Conservation (phyloP, 371 early-diverging fungal genomes). For the Chytridium lagenaria region DNA sequence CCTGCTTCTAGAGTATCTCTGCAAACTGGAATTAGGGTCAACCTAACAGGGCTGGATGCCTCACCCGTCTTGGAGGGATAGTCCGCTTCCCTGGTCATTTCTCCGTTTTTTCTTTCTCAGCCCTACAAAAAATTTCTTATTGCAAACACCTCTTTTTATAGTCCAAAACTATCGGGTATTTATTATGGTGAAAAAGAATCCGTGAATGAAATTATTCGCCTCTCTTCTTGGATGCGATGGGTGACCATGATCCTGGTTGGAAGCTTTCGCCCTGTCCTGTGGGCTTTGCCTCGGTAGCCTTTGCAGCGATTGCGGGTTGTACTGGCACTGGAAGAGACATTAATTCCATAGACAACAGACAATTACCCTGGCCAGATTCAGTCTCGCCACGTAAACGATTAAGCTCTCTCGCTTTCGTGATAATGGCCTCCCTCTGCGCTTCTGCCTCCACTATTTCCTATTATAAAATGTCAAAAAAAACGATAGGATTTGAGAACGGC, state of each 20-base stretch:
- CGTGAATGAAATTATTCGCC: background rate
- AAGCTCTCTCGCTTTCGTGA: slow-evolving; percentile 24
- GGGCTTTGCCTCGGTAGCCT: slow-evolving; percentile 17
- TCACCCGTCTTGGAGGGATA: too few species aligned
- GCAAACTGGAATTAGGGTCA: too few species aligned
- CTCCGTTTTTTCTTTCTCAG: background rate
- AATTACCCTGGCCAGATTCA: background rate
- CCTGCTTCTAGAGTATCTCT: background rate
- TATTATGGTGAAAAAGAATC: too few species aligned
- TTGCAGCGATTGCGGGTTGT: background rate
- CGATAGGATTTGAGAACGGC: background rate
- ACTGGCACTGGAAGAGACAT: too few species aligned
- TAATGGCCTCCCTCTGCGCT: slow-evolving; percentile 12
- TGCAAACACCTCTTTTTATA: too few species aligned
- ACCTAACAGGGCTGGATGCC: too few species aligned
- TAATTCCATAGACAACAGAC: too few species aligned
- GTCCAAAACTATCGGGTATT: too few species aligned
- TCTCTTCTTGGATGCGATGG: slow-evolving; percentile 1
- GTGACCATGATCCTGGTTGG: slow-evolving; percentile 38
- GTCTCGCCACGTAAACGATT: slow-evolving; percentile 11
- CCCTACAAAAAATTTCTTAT: too few species aligned
- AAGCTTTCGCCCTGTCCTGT: slow-evolving; percentile 37
- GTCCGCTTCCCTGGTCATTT: background rate
- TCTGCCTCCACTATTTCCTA: slow-evolving; percentile 28
- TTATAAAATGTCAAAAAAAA: background rate